These are phyloP conservation scores for Plasmodium reichenowi DNA, from an alignment of 169 alveolate genomes.

Conservation along the genomic window DNA sequence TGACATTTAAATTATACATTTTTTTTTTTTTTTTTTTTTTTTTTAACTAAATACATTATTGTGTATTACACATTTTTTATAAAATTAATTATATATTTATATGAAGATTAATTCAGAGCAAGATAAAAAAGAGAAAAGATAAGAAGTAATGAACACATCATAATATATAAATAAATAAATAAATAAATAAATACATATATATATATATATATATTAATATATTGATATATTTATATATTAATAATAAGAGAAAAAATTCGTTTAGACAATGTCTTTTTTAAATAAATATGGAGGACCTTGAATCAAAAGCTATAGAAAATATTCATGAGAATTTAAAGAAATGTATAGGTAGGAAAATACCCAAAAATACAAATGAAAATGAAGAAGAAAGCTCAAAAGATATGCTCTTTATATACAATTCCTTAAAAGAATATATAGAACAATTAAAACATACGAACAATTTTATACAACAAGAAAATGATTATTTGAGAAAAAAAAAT, in stretches of 20 bases:
- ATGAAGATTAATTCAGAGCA: background rate
- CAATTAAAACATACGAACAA: slow-evolving; percentile 43
- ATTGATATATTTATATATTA: background rate
- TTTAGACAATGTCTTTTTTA: background rate
- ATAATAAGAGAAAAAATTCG: background rate
- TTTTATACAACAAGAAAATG: slow-evolving; percentile 56
- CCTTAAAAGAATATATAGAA: slow-evolving; percentile 44
- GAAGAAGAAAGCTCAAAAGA: slow-evolving; percentile 19
- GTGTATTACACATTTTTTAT: too few species aligned
- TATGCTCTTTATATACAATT: slow-evolving; percentile 29
- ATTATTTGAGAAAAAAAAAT: slow-evolving; percentile 53
- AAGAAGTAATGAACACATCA: background rate
- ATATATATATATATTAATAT: background rate
- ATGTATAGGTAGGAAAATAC: slow-evolving; percentile 6
- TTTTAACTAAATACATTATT: too few species aligned
- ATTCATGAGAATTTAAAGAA: slow-evolving; percentile 53
- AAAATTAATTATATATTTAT: too few species aligned
- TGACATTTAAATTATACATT: too few species aligned
- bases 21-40: too few species aligned
- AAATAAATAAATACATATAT: background rate
- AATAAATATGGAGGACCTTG: slow-evolving; percentile 50
- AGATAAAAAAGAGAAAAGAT: background rate
- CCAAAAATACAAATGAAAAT: background rate
- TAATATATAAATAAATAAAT: background rate
- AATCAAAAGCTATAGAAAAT: slow-evolving; percentile 35